Conservation (phyloP, 495 filamentous ascomycete species). For the Hypoxylon lienhwacheense region DNA sequence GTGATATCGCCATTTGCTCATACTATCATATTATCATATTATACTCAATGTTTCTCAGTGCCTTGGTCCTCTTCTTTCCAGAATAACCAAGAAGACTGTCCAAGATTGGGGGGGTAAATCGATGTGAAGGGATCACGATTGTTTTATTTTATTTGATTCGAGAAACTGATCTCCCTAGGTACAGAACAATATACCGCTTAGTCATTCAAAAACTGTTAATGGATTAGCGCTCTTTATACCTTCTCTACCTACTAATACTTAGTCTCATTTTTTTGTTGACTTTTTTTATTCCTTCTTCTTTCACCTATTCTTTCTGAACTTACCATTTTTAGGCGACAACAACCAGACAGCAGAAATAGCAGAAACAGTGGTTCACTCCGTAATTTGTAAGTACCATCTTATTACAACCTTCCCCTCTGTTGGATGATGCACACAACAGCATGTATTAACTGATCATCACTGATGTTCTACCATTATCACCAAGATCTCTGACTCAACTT, state of each 20-base stretch:
- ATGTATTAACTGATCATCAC: conserved; percentile 68
- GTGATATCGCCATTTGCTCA: not conserved
- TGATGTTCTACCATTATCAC: conserved; percentile 56
- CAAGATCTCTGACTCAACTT: conserved; percentile 62
- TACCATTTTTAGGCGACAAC: no score
- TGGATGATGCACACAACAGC: conserved; percentile 57
- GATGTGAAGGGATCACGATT: no score
- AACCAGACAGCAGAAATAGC: not conserved
- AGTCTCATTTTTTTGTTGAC: conserved; percentile 7
- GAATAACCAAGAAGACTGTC: not conserved
- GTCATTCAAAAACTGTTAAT: no score
- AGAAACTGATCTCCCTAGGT: no score
- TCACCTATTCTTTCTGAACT: not conserved
- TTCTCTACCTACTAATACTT: no score
- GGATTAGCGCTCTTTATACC: conserved; percentile 12
- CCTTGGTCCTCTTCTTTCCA: no score
- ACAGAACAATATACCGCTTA: no score
- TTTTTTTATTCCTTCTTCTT: not conserved
- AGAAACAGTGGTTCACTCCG: not conserved
- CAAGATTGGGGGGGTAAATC: no score
- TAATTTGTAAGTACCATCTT: conserved; percentile 22
- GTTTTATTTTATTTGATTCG: no score
- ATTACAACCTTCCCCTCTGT: conserved; percentile 7
- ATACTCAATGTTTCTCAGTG: no score
- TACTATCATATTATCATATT: no score